Evolutionary conservation across 2,329 filamentous ascomycete genomes (phyloP), one percentile per base, ranked within the genome.

Genomic region (Aspergillus aculeatus): DNA sequence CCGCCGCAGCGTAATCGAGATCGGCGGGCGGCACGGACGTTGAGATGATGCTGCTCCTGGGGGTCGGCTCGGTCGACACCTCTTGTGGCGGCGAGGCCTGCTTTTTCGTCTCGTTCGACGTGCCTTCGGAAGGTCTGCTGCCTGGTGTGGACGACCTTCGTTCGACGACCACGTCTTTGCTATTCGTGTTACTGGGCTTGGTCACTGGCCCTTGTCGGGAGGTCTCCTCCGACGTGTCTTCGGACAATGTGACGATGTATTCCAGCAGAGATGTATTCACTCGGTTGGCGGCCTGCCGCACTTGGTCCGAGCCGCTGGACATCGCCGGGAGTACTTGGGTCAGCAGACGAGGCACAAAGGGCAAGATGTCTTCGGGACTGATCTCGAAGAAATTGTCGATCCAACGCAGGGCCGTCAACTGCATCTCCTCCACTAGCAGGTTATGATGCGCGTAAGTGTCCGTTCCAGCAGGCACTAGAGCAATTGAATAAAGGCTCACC

Each of bases 351-450:
- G 96, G 96, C 0, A 96, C 95, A 74, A 98, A 98, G 4, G 91
- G 90, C 47, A 99, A 83, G 4, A 99, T 96, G 70, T 99, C 95
- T 72, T 97, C 95, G 0, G 95, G 94, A 68, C 93, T 97, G 50
- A 99, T 98, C 64, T 98, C 93, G 67, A 99, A 89, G 73, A 99
- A 97, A 61, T 90, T 90, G 66, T 97, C 92, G 64, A 99, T 92
- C 95, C 95, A 99, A 63, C 92, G 86, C 29, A 99, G 81, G 3
- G 93, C 92, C 56, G 96, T 96, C 44, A 97, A 83, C 49, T 97
- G 85, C 64, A 96, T 93, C 70, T 96, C 91, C 73, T 98, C 92
- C 73, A 97, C 93, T 88, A 72, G 19, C 29, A 32, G 2, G 31
- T 29, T 14, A 11, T 47, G 48, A 51, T 62, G 38, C 38, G 38